phyloP scores from a whole-genome alignment of 176 grass and related monocot genomes.

The Oryza nivara region DNA sequence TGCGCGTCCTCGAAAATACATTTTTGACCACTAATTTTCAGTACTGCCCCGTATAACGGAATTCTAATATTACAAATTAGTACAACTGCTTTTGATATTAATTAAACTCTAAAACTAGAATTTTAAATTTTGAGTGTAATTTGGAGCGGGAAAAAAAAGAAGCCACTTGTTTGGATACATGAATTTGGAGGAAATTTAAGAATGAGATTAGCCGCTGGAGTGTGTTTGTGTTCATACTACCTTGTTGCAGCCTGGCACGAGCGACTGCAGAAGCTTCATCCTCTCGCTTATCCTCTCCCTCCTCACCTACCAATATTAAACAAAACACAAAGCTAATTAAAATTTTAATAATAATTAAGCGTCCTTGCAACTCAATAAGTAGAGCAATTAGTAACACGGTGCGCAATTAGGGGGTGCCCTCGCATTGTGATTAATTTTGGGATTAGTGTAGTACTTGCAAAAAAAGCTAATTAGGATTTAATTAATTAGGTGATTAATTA shows the following conservation, averaged over 20 bases:
- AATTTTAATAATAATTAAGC: background rate
- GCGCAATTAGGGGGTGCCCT: background rate
- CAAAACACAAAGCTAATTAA: background rate
- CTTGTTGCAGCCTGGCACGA: slow-evolving; percentile 77
- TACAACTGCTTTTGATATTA: background rate
- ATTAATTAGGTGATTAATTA: slow-evolving; percentile 33
- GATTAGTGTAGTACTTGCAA: background rate
- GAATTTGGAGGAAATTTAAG: background rate
- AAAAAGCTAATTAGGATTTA: background rate
- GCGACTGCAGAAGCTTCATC: slow-evolving; percentile 76
- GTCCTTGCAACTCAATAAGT: background rate
- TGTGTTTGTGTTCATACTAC: slow-evolving; percentile 42
- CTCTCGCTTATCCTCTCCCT: slow-evolving; percentile 79
- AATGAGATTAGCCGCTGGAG: background rate
- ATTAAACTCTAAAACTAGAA: background rate
- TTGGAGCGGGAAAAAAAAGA: too few species aligned
- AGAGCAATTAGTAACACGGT: background rate
- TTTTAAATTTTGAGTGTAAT: too few species aligned
- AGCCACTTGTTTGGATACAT: too few species aligned
- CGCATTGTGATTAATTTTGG: background rate
- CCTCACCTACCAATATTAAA: slow-evolving; percentile 50
- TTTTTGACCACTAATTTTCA: background rate
- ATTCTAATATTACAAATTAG: background rate
- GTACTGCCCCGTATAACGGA: background rate
- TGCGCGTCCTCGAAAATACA: background rate